These are phyloP conservation scores for Trebouxia sp. DNA, from an alignment of 139 green algal species.

Conservation along the genomic window DNA sequence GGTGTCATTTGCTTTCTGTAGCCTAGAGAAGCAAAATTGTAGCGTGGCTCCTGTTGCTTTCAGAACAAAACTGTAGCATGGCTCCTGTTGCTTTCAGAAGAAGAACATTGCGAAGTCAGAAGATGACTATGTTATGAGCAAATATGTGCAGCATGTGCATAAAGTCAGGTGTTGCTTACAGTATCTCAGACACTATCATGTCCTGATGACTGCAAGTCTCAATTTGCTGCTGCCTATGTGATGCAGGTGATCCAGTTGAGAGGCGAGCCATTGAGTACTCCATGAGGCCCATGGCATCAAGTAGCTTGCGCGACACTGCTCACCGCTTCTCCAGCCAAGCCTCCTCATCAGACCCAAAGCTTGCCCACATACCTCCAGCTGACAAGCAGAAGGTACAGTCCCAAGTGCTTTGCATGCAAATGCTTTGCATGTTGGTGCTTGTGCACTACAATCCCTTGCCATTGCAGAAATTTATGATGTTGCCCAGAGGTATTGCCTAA, in stretches of 20 bases:
- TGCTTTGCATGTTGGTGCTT: neutral
- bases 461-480: too few relatives aligned
- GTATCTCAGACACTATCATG: too few relatives aligned
- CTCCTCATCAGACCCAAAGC: conserved; percentile 46
- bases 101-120: neutral
- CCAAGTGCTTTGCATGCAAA: neutral
- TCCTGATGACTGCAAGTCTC: too few relatives aligned
- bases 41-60: too few relatives aligned
- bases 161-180: neutral
- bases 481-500: too few relatives aligned
- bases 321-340: conserved; percentile 62
- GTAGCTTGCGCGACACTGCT: conserved; percentile 35
- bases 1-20: neutral
- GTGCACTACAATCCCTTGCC: neutral
- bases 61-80: too few relatives aligned
- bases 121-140: neutral
- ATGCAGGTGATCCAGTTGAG: conserved; percentile 63
- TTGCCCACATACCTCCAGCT: conserved; percentile 80
- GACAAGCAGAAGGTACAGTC: conserved; percentile 70
- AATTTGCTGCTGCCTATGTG: neutral
- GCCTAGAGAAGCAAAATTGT: neutral
- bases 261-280: conserved; percentile 46
- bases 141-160: neutral
- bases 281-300: conserved; percentile 34
- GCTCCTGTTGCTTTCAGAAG: too few relatives aligned